Conservation (phyloP, 805 yeast species). For the Nakazawaea sp. region DNA sequence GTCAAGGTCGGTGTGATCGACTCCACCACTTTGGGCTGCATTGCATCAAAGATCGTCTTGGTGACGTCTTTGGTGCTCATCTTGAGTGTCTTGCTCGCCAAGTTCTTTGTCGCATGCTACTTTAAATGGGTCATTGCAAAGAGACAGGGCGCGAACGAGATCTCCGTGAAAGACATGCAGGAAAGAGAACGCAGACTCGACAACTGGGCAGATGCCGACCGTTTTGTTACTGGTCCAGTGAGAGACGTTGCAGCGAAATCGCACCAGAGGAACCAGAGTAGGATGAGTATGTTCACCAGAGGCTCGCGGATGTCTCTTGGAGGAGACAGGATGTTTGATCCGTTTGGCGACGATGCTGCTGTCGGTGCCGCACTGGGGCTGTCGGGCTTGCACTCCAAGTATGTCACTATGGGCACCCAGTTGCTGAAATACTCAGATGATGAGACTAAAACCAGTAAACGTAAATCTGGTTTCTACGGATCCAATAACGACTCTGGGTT, state of each 20-base stretch:
- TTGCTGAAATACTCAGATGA: constrained; percentile 27
- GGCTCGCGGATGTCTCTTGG: constrained; percentile 31
- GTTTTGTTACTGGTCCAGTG: constrained; percentile 41
- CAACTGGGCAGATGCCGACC: constrained; percentile 72
- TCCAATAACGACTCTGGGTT: background rate
- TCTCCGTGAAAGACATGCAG: constrained; percentile 53
- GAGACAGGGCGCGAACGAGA: constrained; percentile 69
- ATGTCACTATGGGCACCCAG: constrained; percentile 64
- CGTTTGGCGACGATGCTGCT: constrained; percentile 23
- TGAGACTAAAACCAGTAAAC: constrained; percentile 3
- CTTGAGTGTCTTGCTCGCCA: constrained; percentile 66
- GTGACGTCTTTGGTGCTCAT: constrained; percentile 79
- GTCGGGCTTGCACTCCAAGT: constrained; percentile 33
- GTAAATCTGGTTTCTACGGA: background rate
- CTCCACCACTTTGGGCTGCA: constrained; percentile 86
- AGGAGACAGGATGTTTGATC: constrained; percentile 15
- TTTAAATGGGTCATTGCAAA: constrained; percentile 80
- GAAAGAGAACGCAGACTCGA: constrained; percentile 66
- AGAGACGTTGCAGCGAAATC: constrained; percentile 42
- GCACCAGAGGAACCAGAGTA: constrained; percentile 26
- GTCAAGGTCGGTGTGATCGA: constrained; percentile 87
- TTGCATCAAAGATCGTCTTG: constrained; percentile 82
- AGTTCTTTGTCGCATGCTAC: constrained; percentile 82
- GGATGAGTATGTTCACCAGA: constrained; percentile 35
- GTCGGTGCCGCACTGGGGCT: constrained; percentile 15